These are phyloP conservation scores for Heterobasidion occidentale DNA, from an alignment of 1,284 basidiomycete genomes.

Conservation along the genomic window DNA sequence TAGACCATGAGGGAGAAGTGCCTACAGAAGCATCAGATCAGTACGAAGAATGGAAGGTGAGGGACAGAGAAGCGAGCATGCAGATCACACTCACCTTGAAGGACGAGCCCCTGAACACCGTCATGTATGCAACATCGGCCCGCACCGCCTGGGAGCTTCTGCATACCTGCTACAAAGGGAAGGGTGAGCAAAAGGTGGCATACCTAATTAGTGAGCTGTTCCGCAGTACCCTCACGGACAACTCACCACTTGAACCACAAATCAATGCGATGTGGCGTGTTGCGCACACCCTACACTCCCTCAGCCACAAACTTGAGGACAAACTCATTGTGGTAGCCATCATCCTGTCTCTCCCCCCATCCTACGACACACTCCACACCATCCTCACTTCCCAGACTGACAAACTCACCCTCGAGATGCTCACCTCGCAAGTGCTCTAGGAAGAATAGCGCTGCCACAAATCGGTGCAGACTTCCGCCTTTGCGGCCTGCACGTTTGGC, in stretches of 20 bases:
- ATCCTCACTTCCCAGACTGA: slow-evolving; percentile 13
- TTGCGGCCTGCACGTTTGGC: neutral
- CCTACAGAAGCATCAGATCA: slow-evolving; percentile 3
- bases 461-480: neutral
- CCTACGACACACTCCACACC: slow-evolving; percentile 13
- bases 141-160: slow-evolving; percentile 11
- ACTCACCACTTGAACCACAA: slow-evolving; percentile 12
- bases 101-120: slow-evolving; percentile 13
- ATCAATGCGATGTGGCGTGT: slow-evolving; percentile 14
- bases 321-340: slow-evolving; percentile 9
- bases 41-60: slow-evolving; percentile 6
- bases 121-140: slow-evolving; percentile 6
- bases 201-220: slow-evolving; percentile 16
- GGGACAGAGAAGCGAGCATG: slow-evolving; percentile 8
- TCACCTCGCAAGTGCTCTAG: slow-evolving; percentile 9
- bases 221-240: slow-evolving; percentile 12
- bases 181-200: slow-evolving; percentile 13
- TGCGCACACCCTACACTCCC: slow-evolving; percentile 8
- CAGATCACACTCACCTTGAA: slow-evolving; percentile 16
- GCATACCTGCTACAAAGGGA: slow-evolving; percentile 10
- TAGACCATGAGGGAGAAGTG: neutral
- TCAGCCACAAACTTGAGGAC: slow-evolving; percentile 8
- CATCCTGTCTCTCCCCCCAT: slow-evolving; percentile 14
- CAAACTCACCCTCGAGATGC: slow-evolving; percentile 7
- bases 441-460: slow-evolving; percentile 3